phyloP scores from a whole-genome alignment of 805 yeast species.

The Saturnispora dispora region DNA sequence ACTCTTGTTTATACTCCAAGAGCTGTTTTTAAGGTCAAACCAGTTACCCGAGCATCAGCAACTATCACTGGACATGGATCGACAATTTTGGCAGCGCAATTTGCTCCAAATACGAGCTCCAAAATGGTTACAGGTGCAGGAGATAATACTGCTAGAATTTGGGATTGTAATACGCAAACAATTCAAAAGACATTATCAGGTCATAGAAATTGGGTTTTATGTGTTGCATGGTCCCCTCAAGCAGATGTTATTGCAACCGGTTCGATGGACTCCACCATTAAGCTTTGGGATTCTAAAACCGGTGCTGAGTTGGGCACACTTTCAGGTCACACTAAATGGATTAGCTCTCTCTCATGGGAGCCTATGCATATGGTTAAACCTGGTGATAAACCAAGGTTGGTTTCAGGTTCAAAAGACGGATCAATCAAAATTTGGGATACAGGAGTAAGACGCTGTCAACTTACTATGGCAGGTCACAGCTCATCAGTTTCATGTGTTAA shows the following conservation, averaged over 20 bases:
- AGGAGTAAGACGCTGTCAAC: conserved; percentile 50
- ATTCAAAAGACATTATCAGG: conserved; percentile 75
- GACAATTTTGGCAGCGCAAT: conserved; percentile 83
- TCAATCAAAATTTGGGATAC: conserved; percentile 88
- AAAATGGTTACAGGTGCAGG: conserved; percentile 94
- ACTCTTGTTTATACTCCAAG: conserved; percentile 89
- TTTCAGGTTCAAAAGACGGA: conserved; percentile 86
- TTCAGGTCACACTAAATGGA: conserved; percentile 81
- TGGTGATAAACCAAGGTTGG: conserved; percentile 62
- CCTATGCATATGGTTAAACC: conserved; percentile 73
- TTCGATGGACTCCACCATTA: conserved; percentile 82
- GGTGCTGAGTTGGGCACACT: conserved; percentile 64
- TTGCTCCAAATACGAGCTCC: conserved; percentile 83
- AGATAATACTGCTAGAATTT: conserved; percentile 87
- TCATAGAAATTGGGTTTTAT: conserved; percentile 88
- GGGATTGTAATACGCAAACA: conserved; percentile 96
- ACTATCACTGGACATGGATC: conserved; percentile 95
- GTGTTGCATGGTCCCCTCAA: conserved; percentile 87
- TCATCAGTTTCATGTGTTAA: conserved; percentile 89
- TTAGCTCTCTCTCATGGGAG: conserved; percentile 87
- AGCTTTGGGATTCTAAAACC: conserved; percentile 74
- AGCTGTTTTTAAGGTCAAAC: conserved; percentile 86
- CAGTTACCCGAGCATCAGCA: conserved; percentile 84
- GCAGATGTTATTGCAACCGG: conserved; percentile 92
- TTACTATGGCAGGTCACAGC: conserved; percentile 79